A percentile compares a stretch with the other conserved stretches of the same genome.
Conservation (phyloP, 176 grass and related monocot species). For the Musa itinerans region DNA sequence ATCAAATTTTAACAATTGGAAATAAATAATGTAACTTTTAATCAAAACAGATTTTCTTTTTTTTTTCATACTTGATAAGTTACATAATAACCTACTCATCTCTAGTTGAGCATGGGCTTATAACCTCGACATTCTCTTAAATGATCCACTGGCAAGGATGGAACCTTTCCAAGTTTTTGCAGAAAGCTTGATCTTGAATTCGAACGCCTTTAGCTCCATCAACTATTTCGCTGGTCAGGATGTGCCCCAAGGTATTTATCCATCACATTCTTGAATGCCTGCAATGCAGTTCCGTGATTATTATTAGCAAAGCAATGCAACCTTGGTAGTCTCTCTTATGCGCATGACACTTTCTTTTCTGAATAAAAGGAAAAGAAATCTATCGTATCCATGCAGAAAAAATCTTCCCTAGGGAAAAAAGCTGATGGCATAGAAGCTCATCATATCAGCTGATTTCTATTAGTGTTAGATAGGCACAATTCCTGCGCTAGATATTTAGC, state of each 20-base stretch:
- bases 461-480: not conserved
- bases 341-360: not conserved
- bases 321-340: not conserved
- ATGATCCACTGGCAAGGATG: too few species aligned
- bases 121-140: too few species aligned
- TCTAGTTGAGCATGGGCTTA: too few species aligned
- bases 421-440: not conserved
- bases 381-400: not conserved
- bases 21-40: too few species aligned
- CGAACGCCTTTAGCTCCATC: not conserved
- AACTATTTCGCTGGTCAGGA: constrained; percentile 32
- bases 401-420: not conserved
- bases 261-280: constrained; percentile 73
- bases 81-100: too few species aligned
- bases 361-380: not conserved
- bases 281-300: constrained; percentile 11
- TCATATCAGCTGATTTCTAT: too few species aligned
- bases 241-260: constrained; percentile 57
- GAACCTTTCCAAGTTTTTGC: too few species aligned
- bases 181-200: too few species aligned
- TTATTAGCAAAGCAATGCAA: not conserved
- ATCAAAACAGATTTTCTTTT: too few species aligned
- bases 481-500: not conserved
- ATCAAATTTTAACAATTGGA: too few species aligned
- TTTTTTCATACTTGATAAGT: too few species aligned